Evolutionary conservation across 768 basidiomycete genomes (phyloP).

Genomic region (Mycena vulgaris): DNA sequence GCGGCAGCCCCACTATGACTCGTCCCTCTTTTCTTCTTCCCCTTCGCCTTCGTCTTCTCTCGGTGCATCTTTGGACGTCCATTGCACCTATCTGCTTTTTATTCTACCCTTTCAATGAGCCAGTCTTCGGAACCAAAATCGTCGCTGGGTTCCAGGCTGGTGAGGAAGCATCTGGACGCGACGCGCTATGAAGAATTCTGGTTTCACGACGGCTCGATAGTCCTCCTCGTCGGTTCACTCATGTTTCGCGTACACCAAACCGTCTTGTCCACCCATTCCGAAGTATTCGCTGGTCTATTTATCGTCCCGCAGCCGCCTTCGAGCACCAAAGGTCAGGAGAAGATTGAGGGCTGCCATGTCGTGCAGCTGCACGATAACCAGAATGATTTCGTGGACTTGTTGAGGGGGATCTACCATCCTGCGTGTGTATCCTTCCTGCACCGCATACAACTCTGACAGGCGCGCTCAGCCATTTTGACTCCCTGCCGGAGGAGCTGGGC

Average conservation of each 20-base stretch:
- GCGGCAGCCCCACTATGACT: background rate
- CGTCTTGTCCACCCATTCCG: slow-evolving; percentile 68
- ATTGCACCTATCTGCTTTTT: background rate
- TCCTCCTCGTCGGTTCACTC: slow-evolving; percentile 56
- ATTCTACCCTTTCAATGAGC: slow-evolving; percentile 6
- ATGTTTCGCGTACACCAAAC: slow-evolving; percentile 64
- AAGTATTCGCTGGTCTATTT: slow-evolving; percentile 76
- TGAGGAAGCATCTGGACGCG: slow-evolving; percentile 35
- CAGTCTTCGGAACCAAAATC: background rate
- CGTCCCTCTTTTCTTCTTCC: background rate
- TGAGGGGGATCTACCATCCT: slow-evolving; percentile 69
- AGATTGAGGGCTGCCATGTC: slow-evolving; percentile 66
- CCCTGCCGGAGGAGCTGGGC: slow-evolving; percentile 57
- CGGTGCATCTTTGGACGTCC: background rate
- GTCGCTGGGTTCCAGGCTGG: slow-evolving; percentile 5
- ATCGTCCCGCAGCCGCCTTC: slow-evolving; percentile 61
- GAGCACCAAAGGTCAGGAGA: slow-evolving; percentile 47
- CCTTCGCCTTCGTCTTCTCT: background rate
- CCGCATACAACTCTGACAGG: background rate
- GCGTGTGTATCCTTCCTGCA: slow-evolving; percentile 44
- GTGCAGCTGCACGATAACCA: slow-evolving; percentile 65
- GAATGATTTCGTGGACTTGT: slow-evolving; percentile 63
- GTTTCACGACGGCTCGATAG: slow-evolving; percentile 64
- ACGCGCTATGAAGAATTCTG: slow-evolving; percentile 56
- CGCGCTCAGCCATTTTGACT: slow-evolving; percentile 54